phyloP scores from a whole-genome alignment of 441 rosid species.

The Dalechampia spathulata region DNA sequence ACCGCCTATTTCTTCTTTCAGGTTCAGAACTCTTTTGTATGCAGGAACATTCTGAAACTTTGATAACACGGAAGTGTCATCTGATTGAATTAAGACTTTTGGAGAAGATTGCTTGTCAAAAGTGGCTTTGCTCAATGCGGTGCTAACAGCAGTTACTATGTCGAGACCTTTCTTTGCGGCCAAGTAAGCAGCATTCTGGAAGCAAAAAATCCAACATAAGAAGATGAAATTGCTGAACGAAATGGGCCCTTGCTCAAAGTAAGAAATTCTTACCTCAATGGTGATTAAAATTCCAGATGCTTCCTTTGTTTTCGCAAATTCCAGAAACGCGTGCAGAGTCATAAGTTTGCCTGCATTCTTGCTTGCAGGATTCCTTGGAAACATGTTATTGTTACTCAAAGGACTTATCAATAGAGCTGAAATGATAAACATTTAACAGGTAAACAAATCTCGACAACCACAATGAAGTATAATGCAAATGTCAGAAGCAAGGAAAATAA shows the following conservation, averaged over 20 bases:
- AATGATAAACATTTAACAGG: constrained; percentile 2
- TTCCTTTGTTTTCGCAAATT: constrained; percentile 60
- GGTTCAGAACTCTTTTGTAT: constrained; percentile 48
- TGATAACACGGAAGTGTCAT: constrained; percentile 65
- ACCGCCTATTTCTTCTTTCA: constrained; percentile 42
- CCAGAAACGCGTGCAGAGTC: constrained; percentile 50
- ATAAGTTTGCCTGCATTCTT: constrained; percentile 57
- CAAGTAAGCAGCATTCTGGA: constrained; percentile 81
- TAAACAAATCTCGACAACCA: neutral
- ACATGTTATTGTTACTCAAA: constrained; percentile 17
- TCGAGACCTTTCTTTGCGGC: constrained; percentile 73
- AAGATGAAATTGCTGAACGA: neutral
- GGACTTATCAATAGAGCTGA: constrained; percentile 77
- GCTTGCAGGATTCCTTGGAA: constrained; percentile 54
- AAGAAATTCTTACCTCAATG: constrained; percentile 42
- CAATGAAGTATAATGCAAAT: neutral
- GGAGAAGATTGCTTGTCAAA: constrained; percentile 62
- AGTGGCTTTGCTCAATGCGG: constrained; percentile 51
- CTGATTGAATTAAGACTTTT: constrained; percentile 66
- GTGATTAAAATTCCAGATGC: constrained; percentile 68
- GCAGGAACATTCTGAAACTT: constrained; percentile 37
- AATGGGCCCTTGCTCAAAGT: neutral
- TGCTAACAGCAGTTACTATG: constrained; percentile 39
- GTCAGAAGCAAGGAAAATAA: neutral
- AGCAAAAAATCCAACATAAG: neutral